Percentiles rank a stretch among this genome's conserved stretches.
phyloP scores from a whole-genome alignment of 352 stramenopile species.

The Thraustochytrium sp. region DNA sequence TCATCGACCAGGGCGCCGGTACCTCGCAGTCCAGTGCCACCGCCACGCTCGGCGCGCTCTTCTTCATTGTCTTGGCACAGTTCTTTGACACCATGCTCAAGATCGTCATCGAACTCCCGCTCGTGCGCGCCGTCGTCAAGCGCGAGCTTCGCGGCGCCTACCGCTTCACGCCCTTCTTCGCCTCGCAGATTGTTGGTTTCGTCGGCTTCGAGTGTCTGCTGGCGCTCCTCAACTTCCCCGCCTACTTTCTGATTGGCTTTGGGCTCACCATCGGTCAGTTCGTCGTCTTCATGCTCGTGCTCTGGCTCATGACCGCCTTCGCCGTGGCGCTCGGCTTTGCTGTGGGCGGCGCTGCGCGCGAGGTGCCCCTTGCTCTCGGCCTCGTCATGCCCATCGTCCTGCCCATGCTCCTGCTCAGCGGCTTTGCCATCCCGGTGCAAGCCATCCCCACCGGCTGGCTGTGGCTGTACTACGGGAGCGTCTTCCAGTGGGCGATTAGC shows the following conservation, averaged over 20 bases:
- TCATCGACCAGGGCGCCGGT: background rate
- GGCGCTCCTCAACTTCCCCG: background rate
- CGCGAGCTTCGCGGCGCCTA: background rate
- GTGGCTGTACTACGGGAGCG: constrained; percentile 57
- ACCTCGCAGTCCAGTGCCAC: background rate
- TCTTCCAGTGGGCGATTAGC: background rate
- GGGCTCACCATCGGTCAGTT: background rate
- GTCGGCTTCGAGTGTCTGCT: background rate
- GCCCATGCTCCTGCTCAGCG: no score
- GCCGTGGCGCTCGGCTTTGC: background rate
- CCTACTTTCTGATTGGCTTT: background rate
- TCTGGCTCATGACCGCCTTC: background rate
- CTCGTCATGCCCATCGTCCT: no score
- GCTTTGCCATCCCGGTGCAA: constrained; percentile 41
- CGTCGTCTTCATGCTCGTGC: background rate
- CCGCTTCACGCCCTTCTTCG: background rate
- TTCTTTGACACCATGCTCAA: background rate
- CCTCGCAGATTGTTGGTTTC: background rate
- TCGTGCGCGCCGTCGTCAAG: background rate
- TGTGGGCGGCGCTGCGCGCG: background rate
- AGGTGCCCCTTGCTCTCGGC: background rate
- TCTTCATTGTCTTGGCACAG: background rate
- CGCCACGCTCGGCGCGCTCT: background rate
- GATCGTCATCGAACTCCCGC: background rate
- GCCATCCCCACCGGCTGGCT: constrained; percentile 45